phyloP scores from a whole-genome alignment of 768 basidiomycete genomes.

The Auricularia sp. region DNA sequence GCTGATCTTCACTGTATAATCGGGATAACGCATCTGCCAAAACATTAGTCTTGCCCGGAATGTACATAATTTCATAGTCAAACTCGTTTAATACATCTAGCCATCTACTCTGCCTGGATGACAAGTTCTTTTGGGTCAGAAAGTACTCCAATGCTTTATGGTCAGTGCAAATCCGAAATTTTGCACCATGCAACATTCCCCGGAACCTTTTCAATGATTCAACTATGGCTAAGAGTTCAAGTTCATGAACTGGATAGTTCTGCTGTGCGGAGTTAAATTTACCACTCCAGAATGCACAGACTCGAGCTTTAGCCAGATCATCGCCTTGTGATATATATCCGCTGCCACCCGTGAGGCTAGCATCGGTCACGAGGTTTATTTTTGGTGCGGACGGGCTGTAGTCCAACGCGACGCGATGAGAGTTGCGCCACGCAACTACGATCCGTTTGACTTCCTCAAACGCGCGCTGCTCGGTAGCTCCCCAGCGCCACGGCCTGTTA shows the following conservation, averaged over 20 bases:
- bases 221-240: constrained; percentile 27
- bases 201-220: constrained; percentile 25
- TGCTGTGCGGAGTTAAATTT: constrained; percentile 29
- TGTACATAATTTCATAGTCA: constrained; percentile 5
- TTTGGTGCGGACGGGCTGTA: constrained; percentile 13
- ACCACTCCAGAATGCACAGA: constrained; percentile 27
- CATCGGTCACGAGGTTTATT: constrained; percentile 25
- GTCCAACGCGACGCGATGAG: constrained; percentile 8
- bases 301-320: constrained; percentile 15
- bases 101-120: not conserved
- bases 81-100: constrained; percentile 4
- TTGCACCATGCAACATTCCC: constrained; percentile 21
- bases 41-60: constrained; percentile 1
- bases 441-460: constrained; percentile 22
- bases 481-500: constrained; percentile 16
- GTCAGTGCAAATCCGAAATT: constrained; percentile 3
- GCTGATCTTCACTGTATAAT: constrained; percentile 15
- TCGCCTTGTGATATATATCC: constrained; percentile 22
- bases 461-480: constrained; percentile 21
- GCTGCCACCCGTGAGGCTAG: constrained; percentile 21
- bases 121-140: constrained; percentile 2
- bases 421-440: constrained; percentile 14
- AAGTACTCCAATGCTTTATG: constrained; percentile 5
- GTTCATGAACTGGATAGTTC: constrained; percentile 32
- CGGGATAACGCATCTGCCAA: constrained; percentile 15